phyloP scores from a whole-genome alignment of 495 filamentous ascomycete genomes.

The Sporormia fimetaria region DNA sequence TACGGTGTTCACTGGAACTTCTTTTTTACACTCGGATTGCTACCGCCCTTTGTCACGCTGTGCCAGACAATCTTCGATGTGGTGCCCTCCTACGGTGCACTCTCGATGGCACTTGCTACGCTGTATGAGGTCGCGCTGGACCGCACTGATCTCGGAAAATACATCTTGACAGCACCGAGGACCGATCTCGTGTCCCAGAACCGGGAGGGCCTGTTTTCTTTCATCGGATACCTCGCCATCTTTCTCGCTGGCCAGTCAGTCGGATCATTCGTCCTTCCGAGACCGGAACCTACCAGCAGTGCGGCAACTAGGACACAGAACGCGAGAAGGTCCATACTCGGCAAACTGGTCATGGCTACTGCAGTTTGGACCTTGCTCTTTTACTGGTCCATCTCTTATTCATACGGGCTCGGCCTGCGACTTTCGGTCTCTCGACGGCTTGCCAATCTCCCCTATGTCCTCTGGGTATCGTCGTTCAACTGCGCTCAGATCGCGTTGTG shows the following conservation, averaged over 20 bases:
- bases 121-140: constrained; percentile 67
- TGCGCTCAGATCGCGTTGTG: constrained; percentile 65
- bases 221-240: constrained; percentile 86
- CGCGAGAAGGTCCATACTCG: constrained; percentile 40
- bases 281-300: constrained; percentile 28
- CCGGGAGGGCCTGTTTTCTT: constrained; percentile 79
- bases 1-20: constrained; percentile 99
- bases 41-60: constrained; percentile 83
- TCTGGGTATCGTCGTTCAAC: constrained; percentile 89
- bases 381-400: constrained; percentile 50
- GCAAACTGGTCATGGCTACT: constrained; percentile 48
- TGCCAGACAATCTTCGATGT: constrained; percentile 53
- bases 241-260: constrained; percentile 80
- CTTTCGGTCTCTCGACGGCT: constrained; percentile 73
- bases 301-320: constrained; percentile 28
- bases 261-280: constrained; percentile 66
- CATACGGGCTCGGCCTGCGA: constrained; percentile 51
- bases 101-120: constrained; percentile 53
- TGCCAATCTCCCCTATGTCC: constrained; percentile 84
- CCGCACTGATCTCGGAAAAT: constrained; percentile 64
- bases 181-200: constrained; percentile 61
- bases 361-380: constrained; percentile 58
- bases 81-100: constrained; percentile 60
- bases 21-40: constrained; percentile 87
- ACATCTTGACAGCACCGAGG: constrained; percentile 73